Evolutionary conservation across 106 monocot genomes (phyloP), one percentile per base, ranked within the genome.

Genomic region (Dendrobium chrysotoxum): DNA sequence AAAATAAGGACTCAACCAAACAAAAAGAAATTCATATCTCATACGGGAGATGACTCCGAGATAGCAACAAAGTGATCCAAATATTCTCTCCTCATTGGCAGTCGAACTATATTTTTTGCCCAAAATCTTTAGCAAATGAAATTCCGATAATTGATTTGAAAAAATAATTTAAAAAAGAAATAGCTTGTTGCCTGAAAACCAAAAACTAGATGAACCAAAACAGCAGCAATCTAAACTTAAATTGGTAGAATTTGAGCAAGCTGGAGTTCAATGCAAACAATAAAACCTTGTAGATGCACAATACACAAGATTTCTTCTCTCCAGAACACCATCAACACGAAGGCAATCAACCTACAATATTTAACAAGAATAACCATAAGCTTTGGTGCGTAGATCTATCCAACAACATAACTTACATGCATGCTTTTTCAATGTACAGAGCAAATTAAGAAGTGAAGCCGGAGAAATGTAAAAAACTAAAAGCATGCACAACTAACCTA

Each of bases 221-320:
- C 35, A 71, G 17, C 15, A 71, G 71, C 11, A 28, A 71, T 71
- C 16, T 35, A 31, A 71, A 71, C 16, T 38, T 6, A 38, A 38
- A 16, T 71, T 31, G n/a, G 38, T 35, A 25, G 11, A 71, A 28
- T 38, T 74, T 74, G 5, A 41, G 1, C 15, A 42, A 35, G 31
- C 28, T 74, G 8, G 41, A 74, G 6, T 42, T 74, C 7, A 50
- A 55, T 64, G 71, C 54, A 35, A 71, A 78, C 26, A 30, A 75
- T 65, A 78, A 35, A 88, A 99, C 99, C 99, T 99, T 40, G 99
- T 99, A 80, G 95, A 95, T 80, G 99, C 99, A 91, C 95, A 95
- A 79, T 95, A 99, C 1, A 99, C 95, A 77, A 99, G 99, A 87
- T 99, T 99, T 79, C 91, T 88, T 91, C 83, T 99, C 58, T 95